Conservation (phyloP, 169 alveolate genomes). For the Perkinsus marinus region DNA sequence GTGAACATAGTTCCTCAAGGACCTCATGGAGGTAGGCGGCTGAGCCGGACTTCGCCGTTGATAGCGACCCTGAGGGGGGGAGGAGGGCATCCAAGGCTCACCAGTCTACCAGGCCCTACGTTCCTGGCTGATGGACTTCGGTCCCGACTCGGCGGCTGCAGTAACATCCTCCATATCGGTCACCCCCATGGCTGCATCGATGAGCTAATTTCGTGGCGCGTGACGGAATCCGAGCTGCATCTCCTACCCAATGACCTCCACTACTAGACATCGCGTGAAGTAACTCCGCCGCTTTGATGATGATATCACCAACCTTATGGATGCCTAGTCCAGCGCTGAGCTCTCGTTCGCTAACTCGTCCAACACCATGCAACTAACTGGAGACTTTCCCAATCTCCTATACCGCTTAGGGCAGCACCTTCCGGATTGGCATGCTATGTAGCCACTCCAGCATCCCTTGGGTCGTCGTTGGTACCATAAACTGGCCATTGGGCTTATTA, state of each 20-base stretch:
- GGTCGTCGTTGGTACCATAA: background rate
- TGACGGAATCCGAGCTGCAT: background rate
- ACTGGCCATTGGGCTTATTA: slow-evolving; percentile 66
- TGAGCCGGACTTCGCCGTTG: background rate
- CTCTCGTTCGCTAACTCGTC: background rate
- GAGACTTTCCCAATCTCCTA: background rate
- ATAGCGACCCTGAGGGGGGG: background rate
- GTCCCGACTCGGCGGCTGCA: background rate
- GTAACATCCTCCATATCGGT: background rate
- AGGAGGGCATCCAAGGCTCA: background rate
- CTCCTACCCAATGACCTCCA: background rate
- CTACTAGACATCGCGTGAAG: background rate
- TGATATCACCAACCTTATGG: background rate
- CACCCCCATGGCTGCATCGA: background rate
- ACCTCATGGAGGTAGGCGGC: background rate
- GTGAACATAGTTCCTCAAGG: background rate
- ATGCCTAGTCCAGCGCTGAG: background rate
- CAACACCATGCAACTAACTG: background rate
- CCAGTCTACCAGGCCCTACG: background rate
- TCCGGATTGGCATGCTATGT: background rate
- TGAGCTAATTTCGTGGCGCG: background rate
- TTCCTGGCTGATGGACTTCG: background rate
- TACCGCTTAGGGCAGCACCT: background rate
- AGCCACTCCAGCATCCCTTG: background rate
- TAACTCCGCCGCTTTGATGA: background rate